Evolutionary conservation across 2,329 filamentous ascomycete species (phyloP).

Genomic region (Aspergillus brasiliensis): DNA sequence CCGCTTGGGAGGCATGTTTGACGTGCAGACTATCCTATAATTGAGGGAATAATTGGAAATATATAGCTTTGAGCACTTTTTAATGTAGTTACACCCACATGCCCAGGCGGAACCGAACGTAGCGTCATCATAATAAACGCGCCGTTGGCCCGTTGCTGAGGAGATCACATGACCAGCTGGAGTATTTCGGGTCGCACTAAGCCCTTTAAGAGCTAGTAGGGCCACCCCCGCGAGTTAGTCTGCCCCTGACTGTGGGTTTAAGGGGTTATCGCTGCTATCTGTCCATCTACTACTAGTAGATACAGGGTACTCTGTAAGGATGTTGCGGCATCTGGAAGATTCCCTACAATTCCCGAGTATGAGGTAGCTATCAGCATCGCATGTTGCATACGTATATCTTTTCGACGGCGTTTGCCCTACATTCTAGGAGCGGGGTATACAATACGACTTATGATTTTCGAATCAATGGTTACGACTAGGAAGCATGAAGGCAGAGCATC

Average conservation of each 20-base stretch:
- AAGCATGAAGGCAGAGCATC: neutral
- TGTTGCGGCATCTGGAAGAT: no score
- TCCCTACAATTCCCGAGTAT: no score
- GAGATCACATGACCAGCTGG: neutral
- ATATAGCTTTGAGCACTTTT: neutral
- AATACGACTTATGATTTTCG: neutral
- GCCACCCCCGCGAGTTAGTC: neutral
- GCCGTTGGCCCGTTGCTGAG: slow-evolving; percentile 1
- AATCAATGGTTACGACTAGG: neutral
- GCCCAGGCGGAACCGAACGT: neutral
- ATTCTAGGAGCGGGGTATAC: no score
- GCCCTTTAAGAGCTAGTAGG: neutral
- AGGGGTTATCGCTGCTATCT: neutral
- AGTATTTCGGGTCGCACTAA: neutral
- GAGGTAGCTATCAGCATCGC: no score
- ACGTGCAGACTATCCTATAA: neutral
- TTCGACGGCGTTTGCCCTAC: no score
- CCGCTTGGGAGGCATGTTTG: slow-evolving; percentile 25
- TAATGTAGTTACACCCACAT: neutral
- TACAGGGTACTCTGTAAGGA: no score
- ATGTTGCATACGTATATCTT: no score
- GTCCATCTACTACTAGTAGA: neutral
- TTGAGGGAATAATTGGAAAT: neutral
- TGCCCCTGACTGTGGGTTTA: neutral
- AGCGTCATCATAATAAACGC: slow-evolving; percentile 3